Evolutionary conservation across 2,329 filamentous ascomycete species (phyloP).

Genomic region (Aspergillus brunneoviolaceus): DNA sequence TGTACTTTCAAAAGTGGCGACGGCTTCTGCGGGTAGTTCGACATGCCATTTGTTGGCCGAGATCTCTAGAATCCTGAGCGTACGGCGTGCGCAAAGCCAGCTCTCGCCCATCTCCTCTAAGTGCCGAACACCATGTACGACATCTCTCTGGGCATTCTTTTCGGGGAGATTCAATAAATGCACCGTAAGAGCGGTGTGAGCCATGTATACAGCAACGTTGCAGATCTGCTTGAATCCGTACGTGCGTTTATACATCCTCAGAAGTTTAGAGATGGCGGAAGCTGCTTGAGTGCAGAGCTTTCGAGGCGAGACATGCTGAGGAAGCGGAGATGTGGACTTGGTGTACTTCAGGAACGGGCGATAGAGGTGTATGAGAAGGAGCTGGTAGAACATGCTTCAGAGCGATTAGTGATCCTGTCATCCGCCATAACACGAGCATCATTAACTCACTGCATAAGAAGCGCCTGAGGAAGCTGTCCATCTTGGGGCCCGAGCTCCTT

Average conservation of each 20-base stretch:
- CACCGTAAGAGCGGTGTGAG: slow-evolving; percentile 90
- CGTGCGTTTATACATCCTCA: slow-evolving; percentile 87
- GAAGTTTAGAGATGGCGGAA: slow-evolving; percentile 85
- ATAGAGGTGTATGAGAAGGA: slow-evolving; percentile 94
- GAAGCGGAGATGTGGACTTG: slow-evolving; percentile 76
- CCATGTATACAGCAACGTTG: slow-evolving; percentile 94
- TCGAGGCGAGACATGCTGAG: slow-evolving; percentile 81
- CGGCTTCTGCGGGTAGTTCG: slow-evolving; percentile 80
- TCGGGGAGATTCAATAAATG: slow-evolving; percentile 91
- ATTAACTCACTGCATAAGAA: slow-evolving; percentile 75
- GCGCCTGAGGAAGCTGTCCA: slow-evolving; percentile 79
- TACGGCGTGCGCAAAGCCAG: slow-evolving; percentile 86
- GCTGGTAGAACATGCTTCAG: slow-evolving; percentile 90
- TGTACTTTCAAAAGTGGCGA: slow-evolving; percentile 70
- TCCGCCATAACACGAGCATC: background rate
- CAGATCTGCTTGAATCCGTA: slow-evolving; percentile 92
- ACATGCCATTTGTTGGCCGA: slow-evolving; percentile 88
- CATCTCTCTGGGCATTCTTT: slow-evolving; percentile 84
- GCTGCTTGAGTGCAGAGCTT: slow-evolving; percentile 90
- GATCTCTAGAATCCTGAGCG: slow-evolving; percentile 79
- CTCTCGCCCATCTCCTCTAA: slow-evolving; percentile 94
- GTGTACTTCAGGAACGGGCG: slow-evolving; percentile 91
- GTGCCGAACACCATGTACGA: slow-evolving; percentile 85
- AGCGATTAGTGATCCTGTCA: slow-evolving; percentile 18
- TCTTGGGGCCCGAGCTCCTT: slow-evolving; percentile 86